Evolutionary conservation across 2,329 filamentous ascomycete species (phyloP).

Genomic region (Colletotrichum trifolii): DNA sequence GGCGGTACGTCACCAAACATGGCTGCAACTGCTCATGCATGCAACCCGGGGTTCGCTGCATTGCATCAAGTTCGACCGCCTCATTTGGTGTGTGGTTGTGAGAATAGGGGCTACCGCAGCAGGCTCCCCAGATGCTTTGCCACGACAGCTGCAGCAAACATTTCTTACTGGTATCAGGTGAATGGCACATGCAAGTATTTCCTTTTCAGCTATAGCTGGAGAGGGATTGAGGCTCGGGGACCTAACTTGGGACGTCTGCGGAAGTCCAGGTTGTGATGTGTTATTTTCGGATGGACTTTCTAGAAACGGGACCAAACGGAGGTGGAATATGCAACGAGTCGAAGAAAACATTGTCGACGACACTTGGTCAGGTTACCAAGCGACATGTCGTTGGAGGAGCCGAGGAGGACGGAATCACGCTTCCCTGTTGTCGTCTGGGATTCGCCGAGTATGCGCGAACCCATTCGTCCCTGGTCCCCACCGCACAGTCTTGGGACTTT

Average conservation of each 20-base stretch:
- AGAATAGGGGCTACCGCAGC: slow-evolving; percentile 3
- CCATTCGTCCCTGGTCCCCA: slow-evolving; percentile 2
- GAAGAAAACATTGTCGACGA: slow-evolving; percentile 11
- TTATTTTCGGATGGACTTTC: slow-evolving; percentile 6
- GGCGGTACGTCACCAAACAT: slow-evolving; percentile 27
- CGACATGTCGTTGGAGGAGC: neutral
- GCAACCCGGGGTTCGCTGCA: slow-evolving; percentile 22
- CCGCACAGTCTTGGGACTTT: neutral
- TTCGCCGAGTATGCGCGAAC: slow-evolving; percentile 17
- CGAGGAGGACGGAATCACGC: slow-evolving; percentile 6
- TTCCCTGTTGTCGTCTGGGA: slow-evolving; percentile 15
- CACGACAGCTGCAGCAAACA: slow-evolving; percentile 20
- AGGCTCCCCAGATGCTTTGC: slow-evolving; percentile 7
- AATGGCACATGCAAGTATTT: neutral
- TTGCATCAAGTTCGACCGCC: slow-evolving; percentile 25
- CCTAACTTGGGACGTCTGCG: neutral
- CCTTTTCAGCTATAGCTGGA: neutral
- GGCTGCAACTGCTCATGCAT: slow-evolving; percentile 16
- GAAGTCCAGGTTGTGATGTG: neutral
- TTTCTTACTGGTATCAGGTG: slow-evolving; percentile 11
- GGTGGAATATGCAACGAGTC: slow-evolving; percentile 13
- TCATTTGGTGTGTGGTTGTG: slow-evolving; percentile 14
- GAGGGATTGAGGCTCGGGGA: neutral
- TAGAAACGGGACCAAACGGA: neutral
- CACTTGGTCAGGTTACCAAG: neutral